Base-by-base conservation (phyloP, 1,139 yeast genomes). In the Candida tropicalis region DNA sequence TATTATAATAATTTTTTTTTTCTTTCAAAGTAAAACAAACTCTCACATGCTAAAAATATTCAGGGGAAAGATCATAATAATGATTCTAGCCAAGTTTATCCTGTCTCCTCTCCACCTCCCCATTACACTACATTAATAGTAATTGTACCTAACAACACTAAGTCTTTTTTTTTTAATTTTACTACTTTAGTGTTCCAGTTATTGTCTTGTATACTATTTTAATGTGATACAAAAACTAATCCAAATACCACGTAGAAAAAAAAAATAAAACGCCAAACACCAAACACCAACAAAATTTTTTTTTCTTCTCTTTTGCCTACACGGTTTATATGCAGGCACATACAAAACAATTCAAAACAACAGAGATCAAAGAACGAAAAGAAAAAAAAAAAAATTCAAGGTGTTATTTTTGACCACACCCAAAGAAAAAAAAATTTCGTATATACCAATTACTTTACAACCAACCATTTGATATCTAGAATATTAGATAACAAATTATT, bases 201-300 rank as follows among this genome's bases (percentile, higher is more conserved):
- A n/a, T n/a, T n/a, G n/a, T n/a, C n/a, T n/a, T n/a, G n/a, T n/a
- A n/a, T n/a, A n/a, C n/a, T n/a, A n/a, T n/a, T n/a, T n/a, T n/a
- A n/a, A n/a, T n/a, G 4, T 6, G 23, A 11, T 13, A 34, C 15
- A 17, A 31, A 18, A 31, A 11, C 15, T n/a, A 11, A n/a, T n/a
- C n/a, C n/a, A 31, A 18, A 16, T 6, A 3, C 23, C 22, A 31
- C 35, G 35, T 20, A 18, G 22, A 18, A 32, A 22, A 12, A n/a
- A 33, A 33, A 22, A 33, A 33, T 8, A 15, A 34, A 34, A 6
- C 16, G 15, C 13, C 29, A 11, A 13, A 22, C 18, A 22, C 4
- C 37, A 34, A 22, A n/a, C n/a, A n/a, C n/a, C 28, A 34, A 5
- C 13, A 34, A 34, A 23, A n/a, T 34, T 34, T 34, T 34, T 20